Evolutionary conservation across 805 yeast genomes (phyloP).

Genomic region (Starmerella gropengiesseri): DNA sequence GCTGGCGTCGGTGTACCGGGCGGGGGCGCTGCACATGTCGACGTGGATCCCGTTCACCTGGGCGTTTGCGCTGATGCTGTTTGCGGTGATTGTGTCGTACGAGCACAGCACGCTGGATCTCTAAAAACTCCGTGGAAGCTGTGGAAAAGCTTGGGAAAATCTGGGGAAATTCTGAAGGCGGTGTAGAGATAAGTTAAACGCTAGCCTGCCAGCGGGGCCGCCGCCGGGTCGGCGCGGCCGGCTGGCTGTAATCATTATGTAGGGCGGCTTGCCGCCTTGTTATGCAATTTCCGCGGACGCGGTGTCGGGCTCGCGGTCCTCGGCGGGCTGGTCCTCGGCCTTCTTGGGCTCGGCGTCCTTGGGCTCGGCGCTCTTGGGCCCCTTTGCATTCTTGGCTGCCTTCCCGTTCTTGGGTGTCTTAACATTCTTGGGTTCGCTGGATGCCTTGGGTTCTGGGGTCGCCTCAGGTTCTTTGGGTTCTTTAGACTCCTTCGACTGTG

Average conservation of each 20-base stretch:
- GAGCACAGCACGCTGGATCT: constrained; percentile 37
- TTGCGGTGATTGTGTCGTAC: constrained; percentile 56
- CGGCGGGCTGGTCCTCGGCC: neutral
- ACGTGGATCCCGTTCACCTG: constrained; percentile 91
- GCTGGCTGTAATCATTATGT: too few species aligned
- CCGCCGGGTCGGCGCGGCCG: too few species aligned
- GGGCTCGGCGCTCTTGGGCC: neutral
- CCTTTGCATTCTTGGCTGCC: neutral
- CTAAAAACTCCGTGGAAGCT: too few species aligned
- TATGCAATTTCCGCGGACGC: neutral
- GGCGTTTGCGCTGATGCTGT: constrained; percentile 58
- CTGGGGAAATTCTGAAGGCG: too few species aligned
- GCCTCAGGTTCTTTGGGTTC: too few species aligned
- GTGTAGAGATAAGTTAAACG: too few species aligned
- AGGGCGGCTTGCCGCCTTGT: neutral
- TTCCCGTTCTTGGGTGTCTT: too few species aligned
- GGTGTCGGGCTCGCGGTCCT: neutral
- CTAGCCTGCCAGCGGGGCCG: too few species aligned
- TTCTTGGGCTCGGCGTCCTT: neutral
- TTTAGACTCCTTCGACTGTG: too few species aligned
- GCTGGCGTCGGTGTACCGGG: constrained; percentile 59
- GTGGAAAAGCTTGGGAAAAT: too few species aligned
- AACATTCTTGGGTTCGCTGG: too few species aligned
- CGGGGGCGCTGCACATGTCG: constrained; percentile 78
- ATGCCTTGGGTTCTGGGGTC: too few species aligned